Evolutionary conservation across 345 rosid species (phyloP), one percentile per base, ranked within the genome.

Genomic region (Physaria fendleri): DNA sequence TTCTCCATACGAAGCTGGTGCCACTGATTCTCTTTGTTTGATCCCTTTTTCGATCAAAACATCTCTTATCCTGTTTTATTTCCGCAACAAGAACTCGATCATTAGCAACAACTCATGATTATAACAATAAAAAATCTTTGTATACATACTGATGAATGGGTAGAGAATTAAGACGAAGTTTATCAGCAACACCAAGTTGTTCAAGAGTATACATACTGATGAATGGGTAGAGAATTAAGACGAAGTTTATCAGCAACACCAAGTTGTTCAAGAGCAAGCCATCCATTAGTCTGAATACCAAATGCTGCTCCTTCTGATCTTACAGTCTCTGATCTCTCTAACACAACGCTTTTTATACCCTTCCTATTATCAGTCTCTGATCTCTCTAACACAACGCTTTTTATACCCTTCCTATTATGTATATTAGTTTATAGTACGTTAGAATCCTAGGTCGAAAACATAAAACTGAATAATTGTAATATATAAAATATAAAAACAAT

Each of bases 341-440:
- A 33, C 41, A 84, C 78, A 18, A 71, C 52, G 41, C 83, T 84
- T 32, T 45, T 61, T 14, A 84, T 74, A 6, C 86, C 90, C 47
- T 87, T 87, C 79, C 88, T 83, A n/a, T n/a, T n/a, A n/a, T n/a
- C 59, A 0, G 51, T 17, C 35, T 74, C 78, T 14, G 86, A 75
- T 66, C 76, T 70, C 64, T 84, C 95, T 61, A 84, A 33, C 41
- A 84, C 78, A 18, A 71, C 52, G 41, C 83, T 84, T 32, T 45
- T 61, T 14, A 84, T 74, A 6, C 86, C 90, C 47, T 87, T 87
- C 79, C 88, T 83, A n/a, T n/a, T n/a, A n/a, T n/a, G n/a, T n/a
- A n/a, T n/a, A n/a, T n/a, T n/a, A n/a, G n/a, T n/a, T n/a, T n/a
- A n/a, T n/a, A n/a, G n/a, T n/a, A n/a, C n/a, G n/a, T n/a, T n/a